Base-by-base conservation (phyloP, 208 protist species). In the Trypanosoma congolense region DNA sequence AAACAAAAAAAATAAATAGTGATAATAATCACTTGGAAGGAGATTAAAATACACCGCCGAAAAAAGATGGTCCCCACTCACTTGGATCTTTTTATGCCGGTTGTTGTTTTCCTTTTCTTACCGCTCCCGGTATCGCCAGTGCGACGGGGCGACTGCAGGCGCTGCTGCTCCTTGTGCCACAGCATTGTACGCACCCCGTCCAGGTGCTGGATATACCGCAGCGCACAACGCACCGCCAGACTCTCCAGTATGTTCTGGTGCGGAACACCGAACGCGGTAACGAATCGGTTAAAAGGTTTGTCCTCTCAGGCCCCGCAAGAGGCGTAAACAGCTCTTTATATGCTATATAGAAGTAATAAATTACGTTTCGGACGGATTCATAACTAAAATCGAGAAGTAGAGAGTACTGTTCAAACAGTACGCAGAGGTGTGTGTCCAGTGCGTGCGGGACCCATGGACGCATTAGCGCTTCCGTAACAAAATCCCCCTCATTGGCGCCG, bases 341-440 rank as follows among this genome's bases (percentile, higher is more conserved):
- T 49, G 76, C 75, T n/a, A 62, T 75, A 58, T 78, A 92, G 47
- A 92, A 87, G 55, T 80, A 88, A 56, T 77, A 88, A 18, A 92
- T 60, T 14, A 92, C 61, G n/a, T 80, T 75, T 0, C 73, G 72
- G 12, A 92, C 70, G 21, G 77, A 80, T 46, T 87, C 70, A 59
- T 87, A 92, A 56, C 72, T 77, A 24, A 89, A 36, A 51, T 92
- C 75, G 19, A 92, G 56, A 2, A 73, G 56, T 1, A 87, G 41
- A 0, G 78, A 53, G 36, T 92, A 77, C 8, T 72, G 71, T 29
- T 86, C 84, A 61, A 88, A 92, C 19, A 80, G 70, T 4, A 33
- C 58, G 19, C 77, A 77, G 6, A 92, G 71, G 24, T 75, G 56
- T 10, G 45, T 56, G 50, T 88, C 78, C 6, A 74, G 40, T 52